These are phyloP conservation scores for Tausonia pullulans DNA, from an alignment of 1,284 basidiomycete species.

Conservation along the genomic window DNA sequence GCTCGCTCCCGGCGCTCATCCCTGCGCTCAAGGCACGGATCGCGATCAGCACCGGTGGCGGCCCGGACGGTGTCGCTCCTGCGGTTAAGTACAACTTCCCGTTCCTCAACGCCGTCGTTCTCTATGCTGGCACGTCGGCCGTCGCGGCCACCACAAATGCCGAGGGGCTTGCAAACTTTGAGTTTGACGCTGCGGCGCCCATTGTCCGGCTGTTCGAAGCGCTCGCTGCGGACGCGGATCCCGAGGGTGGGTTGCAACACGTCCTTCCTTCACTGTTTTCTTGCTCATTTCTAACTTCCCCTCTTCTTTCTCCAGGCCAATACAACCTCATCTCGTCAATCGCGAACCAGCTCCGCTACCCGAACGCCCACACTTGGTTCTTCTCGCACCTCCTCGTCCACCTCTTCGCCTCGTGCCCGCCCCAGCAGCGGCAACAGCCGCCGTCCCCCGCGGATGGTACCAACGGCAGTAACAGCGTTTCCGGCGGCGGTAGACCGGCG, in stretches of 20 bases:
- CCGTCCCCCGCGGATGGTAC: constrained; percentile 9
- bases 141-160: constrained; percentile 53
- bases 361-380: constrained; percentile 94
- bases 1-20: constrained; percentile 51
- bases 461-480: neutral
- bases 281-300: neutral
- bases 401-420: constrained; percentile 50
- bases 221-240: constrained; percentile 70
- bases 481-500: constrained; percentile 21
- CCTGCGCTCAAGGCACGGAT: constrained; percentile 68
- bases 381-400: constrained; percentile 80
- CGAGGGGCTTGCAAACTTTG: constrained; percentile 63
- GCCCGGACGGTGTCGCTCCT: constrained; percentile 38
- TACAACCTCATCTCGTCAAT: constrained; percentile 84
- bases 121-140: constrained; percentile 85
- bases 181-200: constrained; percentile 67
- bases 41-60: constrained; percentile 40
- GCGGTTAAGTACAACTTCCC: constrained; percentile 72
- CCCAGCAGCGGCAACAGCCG: constrained; percentile 11
- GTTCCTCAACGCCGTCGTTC: constrained; percentile 82
- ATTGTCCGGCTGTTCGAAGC: constrained; percentile 72
- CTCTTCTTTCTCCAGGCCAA: constrained; percentile 49
- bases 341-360: constrained; percentile 87
- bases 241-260: constrained; percentile 56
- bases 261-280: neutral